Percentiles rank a stretch among this genome's conserved stretches.
Evolutionary conservation across 805 yeast genomes (phyloP).

Genomic region (Diddensiella santjacobensis): DNA sequence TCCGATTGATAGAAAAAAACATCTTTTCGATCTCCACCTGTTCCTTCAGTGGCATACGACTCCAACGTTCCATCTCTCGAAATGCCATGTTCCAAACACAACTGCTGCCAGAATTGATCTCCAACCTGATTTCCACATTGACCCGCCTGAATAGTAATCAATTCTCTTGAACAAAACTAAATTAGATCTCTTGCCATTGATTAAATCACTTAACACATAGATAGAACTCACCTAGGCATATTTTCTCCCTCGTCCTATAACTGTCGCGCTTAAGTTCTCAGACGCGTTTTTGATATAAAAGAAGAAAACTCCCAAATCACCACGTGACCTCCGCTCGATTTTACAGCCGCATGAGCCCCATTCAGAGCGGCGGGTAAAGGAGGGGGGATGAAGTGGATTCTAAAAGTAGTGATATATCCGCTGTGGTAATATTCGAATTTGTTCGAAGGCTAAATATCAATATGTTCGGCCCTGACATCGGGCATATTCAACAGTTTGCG

Average conservation of each 20-base stretch:
- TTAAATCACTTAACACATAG: background rate
- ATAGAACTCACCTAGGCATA: conserved; percentile 19
- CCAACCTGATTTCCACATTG: conserved; percentile 98
- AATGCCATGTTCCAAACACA: conserved; percentile 85
- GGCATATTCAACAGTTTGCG: background rate
- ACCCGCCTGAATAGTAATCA: conserved; percentile 46
- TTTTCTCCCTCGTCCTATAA: background rate
- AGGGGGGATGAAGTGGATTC: no score
- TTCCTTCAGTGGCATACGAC: conserved; percentile 34
- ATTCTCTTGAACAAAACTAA: conserved; percentile 28
- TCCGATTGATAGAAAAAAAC: conserved; percentile 78
- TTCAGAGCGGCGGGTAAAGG: no score
- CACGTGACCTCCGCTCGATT: no score
- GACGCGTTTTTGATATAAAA: no score
- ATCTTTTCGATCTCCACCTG: conserved; percentile 67
- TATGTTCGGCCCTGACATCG: no score
- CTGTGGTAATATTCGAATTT: no score
- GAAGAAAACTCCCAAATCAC: no score
- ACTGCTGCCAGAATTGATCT: conserved; percentile 84
- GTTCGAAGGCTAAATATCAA: no score
- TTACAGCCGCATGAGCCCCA: no score
- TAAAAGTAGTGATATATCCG: no score
- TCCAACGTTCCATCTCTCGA: conserved; percentile 53
- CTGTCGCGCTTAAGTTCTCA: no score
- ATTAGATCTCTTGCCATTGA: background rate